phyloP scores from a whole-genome alignment of 768 basidiomycete genomes.

The Tulasnella sp. region DNA sequence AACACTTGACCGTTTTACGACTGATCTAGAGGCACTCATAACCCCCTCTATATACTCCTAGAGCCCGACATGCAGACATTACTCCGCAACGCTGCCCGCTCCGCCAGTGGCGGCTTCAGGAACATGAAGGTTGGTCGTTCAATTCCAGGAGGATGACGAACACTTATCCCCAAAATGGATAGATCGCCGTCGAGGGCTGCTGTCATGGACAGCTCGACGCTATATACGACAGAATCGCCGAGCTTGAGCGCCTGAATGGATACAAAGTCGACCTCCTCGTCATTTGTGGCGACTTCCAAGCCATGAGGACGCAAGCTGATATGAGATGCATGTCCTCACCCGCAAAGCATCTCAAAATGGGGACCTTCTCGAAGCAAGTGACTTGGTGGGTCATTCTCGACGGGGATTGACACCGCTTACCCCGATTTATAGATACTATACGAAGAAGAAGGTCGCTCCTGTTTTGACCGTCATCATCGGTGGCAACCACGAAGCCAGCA shows the following conservation, averaged over 20 bases:
- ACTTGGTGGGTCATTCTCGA: background rate
- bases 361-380: constrained; percentile 66
- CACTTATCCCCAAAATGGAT: too few relatives aligned
- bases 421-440: constrained; percentile 70
- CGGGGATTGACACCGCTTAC: background rate
- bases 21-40: background rate
- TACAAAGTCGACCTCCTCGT: constrained; percentile 83
- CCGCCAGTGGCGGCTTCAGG: background rate
- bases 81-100: background rate
- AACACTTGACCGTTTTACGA: background rate
- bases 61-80: background rate
- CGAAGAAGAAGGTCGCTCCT: constrained; percentile 77
- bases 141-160: too few relatives aligned
- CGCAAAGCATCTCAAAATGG: constrained; percentile 80
- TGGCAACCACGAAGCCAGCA: constrained; percentile 97
- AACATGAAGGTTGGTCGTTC: background rate
- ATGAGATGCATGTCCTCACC: constrained; percentile 91
- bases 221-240: constrained; percentile 73
- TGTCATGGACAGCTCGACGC: constrained; percentile 89
- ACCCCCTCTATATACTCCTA: background rate
- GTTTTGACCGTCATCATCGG: constrained; percentile 92
- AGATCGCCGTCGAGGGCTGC: constrained; percentile 82
- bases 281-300: constrained; percentile 96
- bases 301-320: constrained; percentile 82
- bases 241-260: constrained; percentile 62